Evolutionary conservation across 495 filamentous ascomycete species (phyloP), one percentile per base, ranked within the genome.

Genomic region (Penicillium desertorum): DNA sequence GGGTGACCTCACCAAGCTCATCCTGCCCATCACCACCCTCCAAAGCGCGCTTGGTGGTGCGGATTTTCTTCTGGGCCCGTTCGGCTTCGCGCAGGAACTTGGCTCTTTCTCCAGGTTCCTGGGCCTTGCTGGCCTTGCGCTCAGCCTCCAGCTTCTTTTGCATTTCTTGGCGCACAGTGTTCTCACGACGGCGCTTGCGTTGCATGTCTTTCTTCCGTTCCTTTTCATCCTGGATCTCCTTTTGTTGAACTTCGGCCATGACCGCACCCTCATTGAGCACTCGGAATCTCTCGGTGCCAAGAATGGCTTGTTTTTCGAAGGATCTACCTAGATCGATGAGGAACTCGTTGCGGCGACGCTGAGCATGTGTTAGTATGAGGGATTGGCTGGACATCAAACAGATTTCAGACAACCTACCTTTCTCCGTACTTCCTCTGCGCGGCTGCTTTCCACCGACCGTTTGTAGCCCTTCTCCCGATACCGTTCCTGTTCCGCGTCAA

Each of bases 201-300:
- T 99, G 94, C 89, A 97, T 96, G 60, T 98, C 94, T 76, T 99
- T 99, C 81, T 99, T 99, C 27, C 95, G 90, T 73, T 98, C 95
- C 71, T 98, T 99, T 69, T 99, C 94, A 47, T 94, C 91, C 54
- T 88, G 88, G 8, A 96, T 79, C 68, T 97, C 94, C 59, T 89
- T 89, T 53, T 88, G 86, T 57, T 94, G 89, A 1, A 98, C 93
- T 62, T 96, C 87, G 44, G 88, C 82, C 51, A 92, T 78, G 17
- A 92, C 94, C 14, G 85, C 86, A 5, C 84, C 79, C 63, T 86
- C 84, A 62, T 88, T 79, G 30, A 66, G 63, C n/a, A 70, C 61
- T 49, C 81, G 71, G 63, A 84, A 88, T 30, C 79, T 75, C 19
- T 82, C 75, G 45, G 76, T 77, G 27, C 81, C 83, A 5, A 71